A percentile compares a stretch with the other conserved stretches of the same genome.
Evolutionary conservation across 1,139 yeast species (phyloP).

Genomic region (Diutina mesorugosa): DNA sequence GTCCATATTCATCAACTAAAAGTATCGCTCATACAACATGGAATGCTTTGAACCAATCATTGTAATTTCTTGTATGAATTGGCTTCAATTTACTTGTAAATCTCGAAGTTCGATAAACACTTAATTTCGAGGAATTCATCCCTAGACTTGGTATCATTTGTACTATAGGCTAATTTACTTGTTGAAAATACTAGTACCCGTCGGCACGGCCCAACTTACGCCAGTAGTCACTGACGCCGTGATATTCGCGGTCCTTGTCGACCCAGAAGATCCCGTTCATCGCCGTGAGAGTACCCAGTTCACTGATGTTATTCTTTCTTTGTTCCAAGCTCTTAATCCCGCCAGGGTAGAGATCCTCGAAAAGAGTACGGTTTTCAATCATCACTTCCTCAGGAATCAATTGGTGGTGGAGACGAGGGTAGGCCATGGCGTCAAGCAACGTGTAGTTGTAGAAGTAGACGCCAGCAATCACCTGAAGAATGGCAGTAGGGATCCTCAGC

Average conservation of each 20-base stretch:
- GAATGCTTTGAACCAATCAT: too few relatives aligned
- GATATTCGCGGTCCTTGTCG: conserved; percentile 10
- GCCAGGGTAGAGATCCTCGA: conserved; percentile 8
- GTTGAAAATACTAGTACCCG: conserved; percentile 15
- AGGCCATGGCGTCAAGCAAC: conserved; percentile 57
- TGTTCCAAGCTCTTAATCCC: neutral
- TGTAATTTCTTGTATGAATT: too few relatives aligned
- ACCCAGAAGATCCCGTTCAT: conserved; percentile 27
- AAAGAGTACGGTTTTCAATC: conserved; percentile 38
- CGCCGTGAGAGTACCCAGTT: conserved; percentile 23
- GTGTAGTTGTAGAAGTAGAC: conserved; percentile 42
- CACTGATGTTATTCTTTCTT: conserved; percentile 4
- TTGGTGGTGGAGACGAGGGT: conserved; percentile 84
- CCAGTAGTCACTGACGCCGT: conserved; percentile 36
- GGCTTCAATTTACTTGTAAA: too few relatives aligned
- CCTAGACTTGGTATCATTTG: too few relatives aligned
- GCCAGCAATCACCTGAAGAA: conserved; percentile 69
- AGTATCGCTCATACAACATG: too few relatives aligned
- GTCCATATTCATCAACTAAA: too few relatives aligned
- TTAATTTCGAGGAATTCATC: too few relatives aligned
- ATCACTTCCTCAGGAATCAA: conserved; percentile 58
- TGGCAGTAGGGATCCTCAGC: conserved; percentile 70
- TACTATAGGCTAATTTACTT: too few relatives aligned
- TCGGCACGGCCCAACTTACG: conserved; percentile 29
- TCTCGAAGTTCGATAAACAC: too few relatives aligned